Percentiles rank a stretch among this genome's conserved stretches.
phyloP scores from a whole-genome alignment of 2,329 filamentous ascomycete genomes.

The Ascochyta lentis region DNA sequence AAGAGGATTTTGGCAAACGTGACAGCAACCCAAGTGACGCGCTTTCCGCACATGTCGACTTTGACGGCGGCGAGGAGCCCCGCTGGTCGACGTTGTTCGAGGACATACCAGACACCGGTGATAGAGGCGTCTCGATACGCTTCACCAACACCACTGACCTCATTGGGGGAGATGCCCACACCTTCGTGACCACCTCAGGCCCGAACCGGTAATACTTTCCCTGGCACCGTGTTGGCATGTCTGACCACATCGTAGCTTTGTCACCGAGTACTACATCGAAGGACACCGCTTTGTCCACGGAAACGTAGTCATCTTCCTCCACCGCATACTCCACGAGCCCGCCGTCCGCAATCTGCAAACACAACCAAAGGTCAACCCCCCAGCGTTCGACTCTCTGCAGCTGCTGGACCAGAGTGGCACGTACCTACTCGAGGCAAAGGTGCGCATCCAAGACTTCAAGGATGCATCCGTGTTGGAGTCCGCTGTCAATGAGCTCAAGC shows the following conservation, averaged over 20 bases:
- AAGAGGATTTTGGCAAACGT: slow-evolving; percentile 45
- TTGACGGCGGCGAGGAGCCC: slow-evolving; percentile 32
- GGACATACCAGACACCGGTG: slow-evolving; percentile 56
- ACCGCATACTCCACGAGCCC: slow-evolving; percentile 60
- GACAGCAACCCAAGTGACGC: slow-evolving; percentile 18
- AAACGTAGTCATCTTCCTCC: slow-evolving; percentile 63
- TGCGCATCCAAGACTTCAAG: slow-evolving; percentile 63
- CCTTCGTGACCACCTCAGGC: slow-evolving; percentile 59
- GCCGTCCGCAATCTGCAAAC: slow-evolving; percentile 42
- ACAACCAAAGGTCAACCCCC: slow-evolving; percentile 47
- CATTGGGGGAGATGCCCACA: slow-evolving; percentile 57
- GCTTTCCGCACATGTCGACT: slow-evolving; percentile 31
- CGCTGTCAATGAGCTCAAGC: slow-evolving; percentile 62
- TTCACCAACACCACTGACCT: slow-evolving; percentile 58
- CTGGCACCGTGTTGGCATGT: slow-evolving; percentile 13
- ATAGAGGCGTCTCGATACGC: slow-evolving; percentile 61
- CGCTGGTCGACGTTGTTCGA: slow-evolving; percentile 50
- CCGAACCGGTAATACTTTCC: slow-evolving; percentile 55
- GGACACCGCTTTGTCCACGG: slow-evolving; percentile 65
- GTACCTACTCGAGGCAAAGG: slow-evolving; percentile 64
- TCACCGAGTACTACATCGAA: slow-evolving; percentile 63
- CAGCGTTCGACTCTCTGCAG: slow-evolving; percentile 54
- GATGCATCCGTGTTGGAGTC: slow-evolving; percentile 61
- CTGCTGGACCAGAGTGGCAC: slow-evolving; percentile 63
- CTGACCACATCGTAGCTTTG: slow-evolving; percentile 54